Percentiles rank a stretch among this genome's conserved stretches.
Conservation (phyloP, 257 asterid genomes). For the Solanum appendiculatum region DNA sequence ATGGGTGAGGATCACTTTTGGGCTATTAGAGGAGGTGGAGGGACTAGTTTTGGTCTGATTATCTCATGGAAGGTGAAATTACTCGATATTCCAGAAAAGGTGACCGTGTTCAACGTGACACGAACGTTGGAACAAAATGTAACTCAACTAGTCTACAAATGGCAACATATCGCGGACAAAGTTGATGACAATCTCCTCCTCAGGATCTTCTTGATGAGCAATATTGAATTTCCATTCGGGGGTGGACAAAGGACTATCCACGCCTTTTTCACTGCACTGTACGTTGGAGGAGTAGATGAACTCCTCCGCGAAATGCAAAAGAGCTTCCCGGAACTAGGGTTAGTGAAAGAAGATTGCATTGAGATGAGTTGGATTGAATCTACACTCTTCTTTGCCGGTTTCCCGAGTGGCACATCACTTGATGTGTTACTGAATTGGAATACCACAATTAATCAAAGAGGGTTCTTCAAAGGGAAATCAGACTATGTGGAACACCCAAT, state of each 20-base stretch:
- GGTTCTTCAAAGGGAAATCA: background rate
- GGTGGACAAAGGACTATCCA: background rate
- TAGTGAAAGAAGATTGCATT: background rate
- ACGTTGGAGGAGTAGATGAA: background rate
- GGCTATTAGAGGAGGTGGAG: background rate
- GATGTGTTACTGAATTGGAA: background rate
- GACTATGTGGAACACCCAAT: background rate
- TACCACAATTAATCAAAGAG: background rate
- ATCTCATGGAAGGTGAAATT: background rate
- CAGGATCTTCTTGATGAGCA: background rate
- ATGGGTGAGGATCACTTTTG: background rate
- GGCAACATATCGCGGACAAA: background rate
- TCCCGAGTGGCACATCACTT: background rate
- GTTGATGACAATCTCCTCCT: background rate
- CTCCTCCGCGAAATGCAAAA: background rate
- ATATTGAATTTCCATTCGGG: background rate
- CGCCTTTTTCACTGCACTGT: background rate
- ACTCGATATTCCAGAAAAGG: background rate
- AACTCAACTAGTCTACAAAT: background rate
- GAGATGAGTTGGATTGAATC: background rate
- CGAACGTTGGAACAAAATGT: background rate
- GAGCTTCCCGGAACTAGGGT: background rate
- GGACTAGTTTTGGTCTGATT: background rate
- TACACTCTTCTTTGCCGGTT: background rate
- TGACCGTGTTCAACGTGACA: background rate